Evolutionary conservation across 2,329 filamentous ascomycete genomes (phyloP).

Genomic region (Colletotrichum sansevieriae): DNA sequence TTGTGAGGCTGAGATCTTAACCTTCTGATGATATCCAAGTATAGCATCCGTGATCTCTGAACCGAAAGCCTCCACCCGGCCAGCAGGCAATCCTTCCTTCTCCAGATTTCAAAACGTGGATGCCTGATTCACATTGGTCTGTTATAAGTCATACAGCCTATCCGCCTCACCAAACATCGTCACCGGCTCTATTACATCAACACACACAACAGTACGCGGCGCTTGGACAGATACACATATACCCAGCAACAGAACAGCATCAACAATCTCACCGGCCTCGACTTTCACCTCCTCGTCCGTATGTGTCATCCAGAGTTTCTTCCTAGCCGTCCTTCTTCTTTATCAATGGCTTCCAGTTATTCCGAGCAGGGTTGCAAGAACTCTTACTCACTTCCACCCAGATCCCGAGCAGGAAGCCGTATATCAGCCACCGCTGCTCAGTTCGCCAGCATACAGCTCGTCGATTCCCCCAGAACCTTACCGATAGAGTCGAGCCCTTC

Average conservation of each 20-base stretch:
- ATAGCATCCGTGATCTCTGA: constrained; percentile 42
- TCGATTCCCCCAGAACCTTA: constrained; percentile 46
- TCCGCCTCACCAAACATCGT: constrained; percentile 33
- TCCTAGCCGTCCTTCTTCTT: constrained; percentile 44
- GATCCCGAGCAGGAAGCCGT: constrained; percentile 49
- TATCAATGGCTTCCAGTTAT: constrained; percentile 48
- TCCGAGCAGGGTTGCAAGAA: constrained; percentile 47
- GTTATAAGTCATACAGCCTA: constrained; percentile 38
- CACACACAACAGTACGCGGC: constrained; percentile 21
- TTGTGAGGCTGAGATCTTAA: constrained; percentile 44
- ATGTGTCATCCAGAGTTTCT: constrained; percentile 47
- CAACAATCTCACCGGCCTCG: constrained; percentile 16
- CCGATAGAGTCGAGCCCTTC: constrained; percentile 44
- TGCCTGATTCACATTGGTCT: constrained; percentile 37
- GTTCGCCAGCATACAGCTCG: constrained; percentile 46
- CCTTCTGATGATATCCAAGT: constrained; percentile 44
- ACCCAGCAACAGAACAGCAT: constrained; percentile 16
- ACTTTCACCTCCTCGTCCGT: constrained; percentile 42
- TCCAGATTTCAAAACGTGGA: constrained; percentile 29
- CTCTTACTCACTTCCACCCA: constrained; percentile 53
- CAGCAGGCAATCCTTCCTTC: constrained; percentile 39
- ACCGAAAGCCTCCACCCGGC: constrained; percentile 39
- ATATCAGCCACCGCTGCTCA: constrained; percentile 48
- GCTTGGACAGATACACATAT: constrained; percentile 30
- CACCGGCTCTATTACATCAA: constrained; percentile 32